Evolutionary conservation across 208 protist genomes (phyloP), one percentile per base, ranked within the genome.

Genomic region (Herpetomonas samuelpessoai): DNA sequence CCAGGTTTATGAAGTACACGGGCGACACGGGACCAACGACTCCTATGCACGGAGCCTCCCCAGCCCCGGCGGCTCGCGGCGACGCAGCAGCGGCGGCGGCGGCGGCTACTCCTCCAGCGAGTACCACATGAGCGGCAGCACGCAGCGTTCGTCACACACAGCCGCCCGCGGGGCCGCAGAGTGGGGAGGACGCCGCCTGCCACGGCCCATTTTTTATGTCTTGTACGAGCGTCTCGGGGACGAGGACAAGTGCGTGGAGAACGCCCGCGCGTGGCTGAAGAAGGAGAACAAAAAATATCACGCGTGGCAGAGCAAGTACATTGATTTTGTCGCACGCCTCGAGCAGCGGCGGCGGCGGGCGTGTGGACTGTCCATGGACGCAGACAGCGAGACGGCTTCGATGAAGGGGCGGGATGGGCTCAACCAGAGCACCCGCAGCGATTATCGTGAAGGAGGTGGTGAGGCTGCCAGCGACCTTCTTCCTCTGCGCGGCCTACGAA

Each of bases 141-240:
- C 38, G 16, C 38, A 44, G 12, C 12, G 16, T 16, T 16, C n/a
- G 4, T 27, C 25, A 0, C 0, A 7, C n/a, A n/a, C n/a, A n/a
- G n/a, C n/a, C 51, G 19, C 19, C 51, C 44, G 27, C 45, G 19
- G 16, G 21, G 10, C 3, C 29, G 31, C 9, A 1, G 31, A 57
- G 6, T 0, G 4, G 7, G 21, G 14, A 18, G n/a, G 16, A 27
- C 30, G 7, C 24, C 27, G 27, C 39, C 50, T 39, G 52, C 63
- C 52, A 27, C 63, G 48, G 12, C 64, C 65, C 6, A 67, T 67
- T 21, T 79, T 92, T 27, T 80, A 80, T 31, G 62, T 92, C 1
- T 83, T 85, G 65, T 92, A 88, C 62, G 65, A 69, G 25, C 63
- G 74, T 3, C 66, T 92, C 3, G 81, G 86, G 7, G 68, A 79